Conservation (phyloP, 2,329 filamentous ascomycete genomes). For the Zymoseptoria passerinii region DNA sequence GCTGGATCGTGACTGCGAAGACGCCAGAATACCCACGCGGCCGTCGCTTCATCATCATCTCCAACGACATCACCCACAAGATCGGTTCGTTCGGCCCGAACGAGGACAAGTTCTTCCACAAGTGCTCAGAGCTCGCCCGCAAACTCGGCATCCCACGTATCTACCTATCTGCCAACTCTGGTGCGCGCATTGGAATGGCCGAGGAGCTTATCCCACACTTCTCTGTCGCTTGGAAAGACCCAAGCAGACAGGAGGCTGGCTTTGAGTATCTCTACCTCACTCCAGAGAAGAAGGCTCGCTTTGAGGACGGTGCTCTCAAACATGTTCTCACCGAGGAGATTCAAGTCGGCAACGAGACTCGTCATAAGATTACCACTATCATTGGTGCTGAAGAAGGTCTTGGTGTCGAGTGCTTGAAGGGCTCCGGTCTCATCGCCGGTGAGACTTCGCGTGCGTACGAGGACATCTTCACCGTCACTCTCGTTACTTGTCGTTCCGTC, state of each 20-base stretch:
- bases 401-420: conserved; percentile 93
- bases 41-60: conserved; percentile 87
- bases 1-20: conserved; percentile 89
- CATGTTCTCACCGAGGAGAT: conserved; percentile 84
- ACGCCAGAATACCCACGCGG: conserved; percentile 93
- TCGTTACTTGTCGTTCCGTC: conserved; percentile 96
- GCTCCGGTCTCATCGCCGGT: conserved; percentile 95
- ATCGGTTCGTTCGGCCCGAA: conserved; percentile 95
- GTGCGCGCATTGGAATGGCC: conserved; percentile 91
- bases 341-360: conserved; percentile 75
- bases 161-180: conserved; percentile 97
- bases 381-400: conserved; percentile 90
- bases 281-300: conserved; percentile 74
- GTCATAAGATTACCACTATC: conserved; percentile 89
- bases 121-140: conserved; percentile 92
- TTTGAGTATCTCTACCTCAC: conserved; percentile 98
- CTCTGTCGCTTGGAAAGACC: conserved; percentile 92
- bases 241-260: conserved; percentile 68
- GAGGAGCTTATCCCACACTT: conserved; percentile 96
- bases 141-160: conserved; percentile 93
- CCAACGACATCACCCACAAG: conserved; percentile 99
- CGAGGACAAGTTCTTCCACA: conserved; percentile 98
- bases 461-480: conserved; percentile 95
- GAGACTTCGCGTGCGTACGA: conserved; percentile 95
- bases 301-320: conserved; percentile 66